phyloP scores from a whole-genome alignment of 768 basidiomycete species.

The Termitomyces sp. region DNA sequence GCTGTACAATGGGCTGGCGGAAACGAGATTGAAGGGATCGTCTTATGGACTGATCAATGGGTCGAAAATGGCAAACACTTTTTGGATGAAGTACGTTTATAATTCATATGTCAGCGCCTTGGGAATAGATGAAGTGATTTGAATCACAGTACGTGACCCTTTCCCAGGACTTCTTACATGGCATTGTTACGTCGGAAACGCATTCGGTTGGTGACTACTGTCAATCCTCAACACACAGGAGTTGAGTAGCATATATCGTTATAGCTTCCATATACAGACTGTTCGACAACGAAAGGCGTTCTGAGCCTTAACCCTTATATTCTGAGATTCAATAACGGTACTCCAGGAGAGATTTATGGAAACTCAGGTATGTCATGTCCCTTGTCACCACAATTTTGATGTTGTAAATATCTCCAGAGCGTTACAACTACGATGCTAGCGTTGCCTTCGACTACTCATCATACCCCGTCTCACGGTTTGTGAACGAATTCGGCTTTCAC shows the following conservation, averaged over 20 bases:
- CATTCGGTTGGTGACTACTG: slow-evolving; percentile 30
- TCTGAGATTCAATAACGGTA: slow-evolving; percentile 43
- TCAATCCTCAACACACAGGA: not conserved
- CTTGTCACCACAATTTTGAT: not conserved
- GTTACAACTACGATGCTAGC: slow-evolving; percentile 49
- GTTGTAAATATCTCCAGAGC: slow-evolving; percentile 26
- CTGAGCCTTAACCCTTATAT: slow-evolving; percentile 52
- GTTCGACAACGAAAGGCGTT: slow-evolving; percentile 52
- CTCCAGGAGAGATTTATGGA: slow-evolving; percentile 48
- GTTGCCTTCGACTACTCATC: slow-evolving; percentile 49
- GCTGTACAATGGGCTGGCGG: slow-evolving; percentile 57
- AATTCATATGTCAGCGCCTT: not conserved
- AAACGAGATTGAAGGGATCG: slow-evolving; percentile 56
- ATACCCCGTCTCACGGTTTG: slow-evolving; percentile 45
- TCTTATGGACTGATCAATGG: slow-evolving; percentile 27
- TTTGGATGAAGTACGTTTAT: slow-evolving; percentile 38
- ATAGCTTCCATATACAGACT: slow-evolving; percentile 54
- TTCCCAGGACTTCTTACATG: slow-evolving; percentile 47
- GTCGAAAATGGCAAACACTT: slow-evolving; percentile 39
- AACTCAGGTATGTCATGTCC: slow-evolving; percentile 34
- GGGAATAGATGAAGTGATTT: not conserved
- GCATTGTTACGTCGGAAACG: slow-evolving; percentile 42
- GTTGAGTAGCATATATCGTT: not conserved
- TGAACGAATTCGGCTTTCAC: slow-evolving; percentile 63
- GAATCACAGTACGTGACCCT: slow-evolving; percentile 30